These are phyloP conservation scores for Trichophaea hybrida DNA, from an alignment of 2,329 filamentous ascomycete genomes.

Conservation along the genomic window DNA sequence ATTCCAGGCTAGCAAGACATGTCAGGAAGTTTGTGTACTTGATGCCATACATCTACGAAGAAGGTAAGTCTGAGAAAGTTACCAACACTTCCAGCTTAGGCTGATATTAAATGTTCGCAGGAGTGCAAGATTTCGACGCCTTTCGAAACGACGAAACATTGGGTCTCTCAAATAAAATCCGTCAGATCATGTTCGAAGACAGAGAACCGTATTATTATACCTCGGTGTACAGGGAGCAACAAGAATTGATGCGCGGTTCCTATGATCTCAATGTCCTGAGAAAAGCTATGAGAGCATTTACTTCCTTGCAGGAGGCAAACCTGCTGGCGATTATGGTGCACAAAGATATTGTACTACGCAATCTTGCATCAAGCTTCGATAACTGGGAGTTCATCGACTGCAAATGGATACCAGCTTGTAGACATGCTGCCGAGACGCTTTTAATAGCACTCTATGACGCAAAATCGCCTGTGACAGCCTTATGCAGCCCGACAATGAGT, in stretches of 20 bases:
- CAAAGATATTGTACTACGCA: slow-evolving; percentile 37
- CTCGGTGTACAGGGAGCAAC: slow-evolving; percentile 35
- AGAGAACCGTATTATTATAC: slow-evolving; percentile 27
- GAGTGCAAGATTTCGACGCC: slow-evolving; percentile 25
- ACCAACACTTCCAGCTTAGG: not conserved
- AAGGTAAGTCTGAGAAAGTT: slow-evolving; percentile 33
- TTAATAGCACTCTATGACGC: slow-evolving; percentile 43
- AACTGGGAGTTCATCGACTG: slow-evolving; percentile 37
- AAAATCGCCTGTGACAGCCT: slow-evolving; percentile 43
- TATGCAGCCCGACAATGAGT: slow-evolving; percentile 49
- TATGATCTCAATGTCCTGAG: slow-evolving; percentile 41
- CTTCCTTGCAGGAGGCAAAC: slow-evolving; percentile 48
- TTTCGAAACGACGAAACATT: slow-evolving; percentile 20
- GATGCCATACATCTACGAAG: slow-evolving; percentile 44
- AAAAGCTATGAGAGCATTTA: slow-evolving; percentile 44
- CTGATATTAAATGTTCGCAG: slow-evolving; percentile 19
- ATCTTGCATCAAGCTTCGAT: slow-evolving; percentile 29
- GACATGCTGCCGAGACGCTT: slow-evolving; percentile 46
- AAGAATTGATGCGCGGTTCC: slow-evolving; percentile 37
- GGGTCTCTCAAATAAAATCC: slow-evolving; percentile 36
- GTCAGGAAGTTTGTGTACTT: slow-evolving; percentile 48
- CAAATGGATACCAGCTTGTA: slow-evolving; percentile 48
- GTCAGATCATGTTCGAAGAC: slow-evolving; percentile 36
- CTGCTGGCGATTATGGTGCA: slow-evolving; percentile 48
- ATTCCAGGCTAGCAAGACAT: slow-evolving; percentile 38